A percentile compares a stretch with the other conserved stretches of the same genome.
These are phyloP conservation scores for Scleroderma bovista DNA, from an alignment of 768 basidiomycete species.

Conservation along the genomic window DNA sequence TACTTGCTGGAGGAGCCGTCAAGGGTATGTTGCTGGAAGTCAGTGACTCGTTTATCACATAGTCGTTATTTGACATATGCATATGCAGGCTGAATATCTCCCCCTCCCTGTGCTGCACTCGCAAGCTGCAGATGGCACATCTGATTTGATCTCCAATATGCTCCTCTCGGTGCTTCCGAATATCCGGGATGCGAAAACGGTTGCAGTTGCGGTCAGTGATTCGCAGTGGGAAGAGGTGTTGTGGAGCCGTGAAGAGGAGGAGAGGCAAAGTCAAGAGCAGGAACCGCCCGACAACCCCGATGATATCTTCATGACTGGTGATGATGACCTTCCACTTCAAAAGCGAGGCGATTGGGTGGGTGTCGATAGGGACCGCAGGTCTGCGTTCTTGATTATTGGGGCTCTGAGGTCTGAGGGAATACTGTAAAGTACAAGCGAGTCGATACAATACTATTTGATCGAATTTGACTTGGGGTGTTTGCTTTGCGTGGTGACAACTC, in stretches of 20 bases:
- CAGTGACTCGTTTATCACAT: conserved; percentile 7
- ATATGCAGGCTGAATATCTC: conserved; percentile 71
- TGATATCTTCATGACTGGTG: conserved; percentile 58
- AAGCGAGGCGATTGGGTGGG: conserved; percentile 70
- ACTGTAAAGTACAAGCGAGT: conserved; percentile 32
- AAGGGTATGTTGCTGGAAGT: conserved; percentile 88
- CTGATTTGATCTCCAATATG: conserved; percentile 69
- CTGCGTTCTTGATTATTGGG: conserved; percentile 75
- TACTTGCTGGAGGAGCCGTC: conserved; percentile 64
- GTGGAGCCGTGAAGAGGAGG: conserved; percentile 68
- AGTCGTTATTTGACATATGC: background rate
- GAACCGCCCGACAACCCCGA: conserved; percentile 29
- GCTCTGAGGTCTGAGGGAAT: conserved; percentile 70
- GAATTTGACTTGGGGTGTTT: no score
- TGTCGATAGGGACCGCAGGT: conserved; percentile 71
- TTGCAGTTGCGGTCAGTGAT: conserved; percentile 73
- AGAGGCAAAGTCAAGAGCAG: conserved; percentile 24
- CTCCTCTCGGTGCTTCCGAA: conserved; percentile 72
- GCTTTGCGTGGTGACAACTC: no score
- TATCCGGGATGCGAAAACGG: conserved; percentile 64
- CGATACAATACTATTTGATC: no score
- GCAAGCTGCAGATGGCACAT: conserved; percentile 59
- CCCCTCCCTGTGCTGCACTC: conserved; percentile 67
- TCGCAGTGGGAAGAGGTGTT: conserved; percentile 78
- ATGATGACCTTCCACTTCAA: conserved; percentile 45